Conservation (phyloP, 163 green algal species). For the Scenedesmus sp. region DNA sequence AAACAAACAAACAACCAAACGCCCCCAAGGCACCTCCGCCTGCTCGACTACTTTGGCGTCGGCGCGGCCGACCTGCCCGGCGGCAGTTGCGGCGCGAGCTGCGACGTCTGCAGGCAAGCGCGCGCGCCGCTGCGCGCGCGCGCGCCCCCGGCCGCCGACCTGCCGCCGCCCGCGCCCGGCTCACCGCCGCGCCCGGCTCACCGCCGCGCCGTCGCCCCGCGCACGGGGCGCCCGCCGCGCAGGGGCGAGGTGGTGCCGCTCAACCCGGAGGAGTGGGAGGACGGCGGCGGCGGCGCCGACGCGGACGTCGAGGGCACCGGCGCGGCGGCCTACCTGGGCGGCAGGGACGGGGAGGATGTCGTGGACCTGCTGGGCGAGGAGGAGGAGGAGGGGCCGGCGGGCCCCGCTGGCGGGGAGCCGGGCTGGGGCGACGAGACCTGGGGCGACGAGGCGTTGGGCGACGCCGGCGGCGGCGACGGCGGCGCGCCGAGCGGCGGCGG, state of each 20-base stretch:
- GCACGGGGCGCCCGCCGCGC: background rate
- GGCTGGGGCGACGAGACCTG: background rate
- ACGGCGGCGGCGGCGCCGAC: background rate
- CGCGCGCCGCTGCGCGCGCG: too few relatives aligned
- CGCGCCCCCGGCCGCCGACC: too few relatives aligned
- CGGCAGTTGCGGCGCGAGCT: conserved; percentile 3
- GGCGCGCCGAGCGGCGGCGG: background rate
- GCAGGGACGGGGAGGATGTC: background rate
- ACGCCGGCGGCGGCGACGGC: background rate
- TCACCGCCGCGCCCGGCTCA: too few relatives aligned
- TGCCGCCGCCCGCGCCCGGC: too few relatives aligned
- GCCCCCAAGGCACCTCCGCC: too few relatives aligned
- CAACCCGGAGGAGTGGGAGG: conserved; percentile 23
- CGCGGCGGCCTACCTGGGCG: background rate
- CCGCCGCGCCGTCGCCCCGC: too few relatives aligned
- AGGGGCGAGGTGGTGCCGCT: conserved; percentile 32
- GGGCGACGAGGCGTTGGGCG: conserved; percentile 16
- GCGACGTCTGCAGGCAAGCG: conserved; percentile 43
- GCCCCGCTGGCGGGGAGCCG: background rate
- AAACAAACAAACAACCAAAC: too few relatives aligned
- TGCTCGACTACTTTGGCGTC: too few relatives aligned
- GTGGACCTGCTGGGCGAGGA: background rate
- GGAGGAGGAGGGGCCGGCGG: background rate
- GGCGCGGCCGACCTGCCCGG: conserved; percentile 22
- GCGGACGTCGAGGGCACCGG: background rate